Percentiles rank a stretch among this genome's conserved stretches.
Evolutionary conservation across 306 rosid genomes (phyloP).

Genomic region (Vigna unguiculata): DNA sequence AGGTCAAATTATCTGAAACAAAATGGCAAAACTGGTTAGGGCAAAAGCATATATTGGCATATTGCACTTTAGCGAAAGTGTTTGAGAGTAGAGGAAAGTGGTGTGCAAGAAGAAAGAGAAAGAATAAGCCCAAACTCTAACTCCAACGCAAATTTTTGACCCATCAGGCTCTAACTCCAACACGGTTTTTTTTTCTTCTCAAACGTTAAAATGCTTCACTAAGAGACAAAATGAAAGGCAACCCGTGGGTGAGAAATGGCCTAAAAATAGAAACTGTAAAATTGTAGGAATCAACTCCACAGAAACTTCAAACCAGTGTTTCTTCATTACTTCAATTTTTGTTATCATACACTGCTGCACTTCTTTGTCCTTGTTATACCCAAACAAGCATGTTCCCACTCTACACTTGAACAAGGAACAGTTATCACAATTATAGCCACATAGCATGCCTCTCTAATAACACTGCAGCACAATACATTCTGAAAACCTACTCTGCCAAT

Average conservation of each 20-base stretch:
- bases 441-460: background rate
- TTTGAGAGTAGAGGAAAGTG: background rate
- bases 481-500: background rate
- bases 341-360: constrained; percentile 5
- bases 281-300: constrained; percentile 23
- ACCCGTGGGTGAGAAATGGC: constrained; percentile 19
- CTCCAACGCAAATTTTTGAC: background rate
- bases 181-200: background rate
- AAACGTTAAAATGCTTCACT: background rate
- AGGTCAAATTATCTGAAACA: background rate
- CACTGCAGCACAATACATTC: background rate
- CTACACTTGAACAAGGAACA: background rate
- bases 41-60: background rate
- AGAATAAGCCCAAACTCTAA: background rate
- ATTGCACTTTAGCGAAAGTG: background rate
- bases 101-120: background rate
- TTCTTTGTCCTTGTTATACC: constrained; percentile 16
- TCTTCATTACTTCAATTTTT: constrained; percentile 8
- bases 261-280: constrained; percentile 20
- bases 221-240: background rate
- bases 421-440: background rate
- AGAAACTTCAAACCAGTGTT: background rate
- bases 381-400: constrained; percentile 22
- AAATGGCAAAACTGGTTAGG: background rate
- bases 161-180: constrained; percentile 6